A percentile compares a stretch with the other conserved stretches of the same genome.
Conservation (phyloP, 495 filamentous ascomycete genomes). For the Aspergillus nanangensis region DNA sequence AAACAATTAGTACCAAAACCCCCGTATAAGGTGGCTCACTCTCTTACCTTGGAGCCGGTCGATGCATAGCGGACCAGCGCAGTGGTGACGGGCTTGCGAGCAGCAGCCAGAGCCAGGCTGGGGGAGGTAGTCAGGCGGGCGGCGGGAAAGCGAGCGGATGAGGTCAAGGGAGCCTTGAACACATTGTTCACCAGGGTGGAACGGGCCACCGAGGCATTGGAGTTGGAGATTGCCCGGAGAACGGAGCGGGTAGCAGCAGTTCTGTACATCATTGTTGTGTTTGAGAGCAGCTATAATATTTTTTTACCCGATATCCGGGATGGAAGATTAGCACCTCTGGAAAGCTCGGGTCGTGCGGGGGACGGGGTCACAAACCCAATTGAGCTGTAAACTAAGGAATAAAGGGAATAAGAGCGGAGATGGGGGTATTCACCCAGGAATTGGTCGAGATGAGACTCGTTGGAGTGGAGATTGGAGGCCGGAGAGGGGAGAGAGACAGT, state of each 20-base stretch:
- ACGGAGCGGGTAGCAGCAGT: slow-evolving; percentile 43
- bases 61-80: slow-evolving; percentile 48
- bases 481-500: slow-evolving; percentile 27
- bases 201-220: slow-evolving; percentile 44
- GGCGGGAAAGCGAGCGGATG: slow-evolving; percentile 34
- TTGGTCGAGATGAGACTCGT: slow-evolving; percentile 27
- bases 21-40: not conserved
- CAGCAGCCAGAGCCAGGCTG: slow-evolving; percentile 38
- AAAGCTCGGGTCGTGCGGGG: slow-evolving; percentile 30
- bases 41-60: slow-evolving; percentile 30
- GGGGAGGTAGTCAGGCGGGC: slow-evolving; percentile 29
- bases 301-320: slow-evolving; percentile 27
- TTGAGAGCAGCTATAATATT: slow-evolving; percentile 33
- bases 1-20: slow-evolving; percentile 19
- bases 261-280: slow-evolving; percentile 45
- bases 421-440: slow-evolving; percentile 31
- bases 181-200: slow-evolving; percentile 35
- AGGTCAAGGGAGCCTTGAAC: slow-evolving; percentile 45
- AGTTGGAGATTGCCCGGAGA: slow-evolving; percentile 42
- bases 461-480: slow-evolving; percentile 25
- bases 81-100: slow-evolving; percentile 48
- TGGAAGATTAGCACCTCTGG: slow-evolving; percentile 23
- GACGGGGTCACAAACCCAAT: slow-evolving; percentile 31
- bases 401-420: slow-evolving; percentile 29
- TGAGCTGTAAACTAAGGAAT: slow-evolving; percentile 22